Percentiles rank a stretch among this genome's conserved stretches.
Evolutionary conservation across 1,284 basidiomycete genomes (phyloP).

Genomic region (Prillingera fragicola): DNA sequence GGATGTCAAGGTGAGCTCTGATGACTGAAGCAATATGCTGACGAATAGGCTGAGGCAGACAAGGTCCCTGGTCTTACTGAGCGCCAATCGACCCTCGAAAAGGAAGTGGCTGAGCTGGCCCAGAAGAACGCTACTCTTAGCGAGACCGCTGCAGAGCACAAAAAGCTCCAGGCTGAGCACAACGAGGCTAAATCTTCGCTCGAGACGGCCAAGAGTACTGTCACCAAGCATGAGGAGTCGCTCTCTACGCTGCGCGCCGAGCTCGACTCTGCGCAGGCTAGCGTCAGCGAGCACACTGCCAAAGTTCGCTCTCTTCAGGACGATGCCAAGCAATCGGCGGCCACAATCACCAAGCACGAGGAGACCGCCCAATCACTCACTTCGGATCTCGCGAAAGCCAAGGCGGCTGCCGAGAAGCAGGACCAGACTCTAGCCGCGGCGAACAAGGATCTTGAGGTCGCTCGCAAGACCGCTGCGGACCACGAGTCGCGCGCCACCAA

Average conservation of each 20-base stretch:
- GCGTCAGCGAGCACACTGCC: slow-evolving; percentile 4
- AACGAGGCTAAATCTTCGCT: neutral
- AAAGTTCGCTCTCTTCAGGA: neutral
- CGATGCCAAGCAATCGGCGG: slow-evolving; percentile 1
- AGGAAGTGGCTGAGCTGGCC: slow-evolving; percentile 3
- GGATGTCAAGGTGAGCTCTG: slow-evolving; percentile 19
- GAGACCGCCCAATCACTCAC: neutral
- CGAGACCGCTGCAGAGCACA: slow-evolving; percentile 11
- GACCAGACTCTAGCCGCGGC: slow-evolving; percentile 1
- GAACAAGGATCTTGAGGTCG: slow-evolving; percentile 6
- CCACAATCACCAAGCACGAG: slow-evolving; percentile 8
- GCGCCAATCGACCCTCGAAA: neutral
- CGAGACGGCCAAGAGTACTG: slow-evolving; percentile 1
- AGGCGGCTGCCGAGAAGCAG: slow-evolving; percentile 4
- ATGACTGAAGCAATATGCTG: neutral
- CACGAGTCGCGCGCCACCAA: too few relatives aligned
- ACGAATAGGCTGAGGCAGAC: slow-evolving; percentile 6
- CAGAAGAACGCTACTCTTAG: slow-evolving; percentile 7
- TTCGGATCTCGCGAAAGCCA: slow-evolving; percentile 3
- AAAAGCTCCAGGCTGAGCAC: slow-evolving; percentile 23
- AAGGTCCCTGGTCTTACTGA: slow-evolving; percentile 5
- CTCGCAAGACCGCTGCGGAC: neutral
- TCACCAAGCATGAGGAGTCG: slow-evolving; percentile 7
- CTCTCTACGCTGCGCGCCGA: slow-evolving; percentile 8
- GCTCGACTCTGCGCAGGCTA: slow-evolving; percentile 9